Percentiles rank a stretch among this genome's conserved stretches.
Conservation (phyloP, 257 asterid species). For the Scutellaria minor region DNA sequence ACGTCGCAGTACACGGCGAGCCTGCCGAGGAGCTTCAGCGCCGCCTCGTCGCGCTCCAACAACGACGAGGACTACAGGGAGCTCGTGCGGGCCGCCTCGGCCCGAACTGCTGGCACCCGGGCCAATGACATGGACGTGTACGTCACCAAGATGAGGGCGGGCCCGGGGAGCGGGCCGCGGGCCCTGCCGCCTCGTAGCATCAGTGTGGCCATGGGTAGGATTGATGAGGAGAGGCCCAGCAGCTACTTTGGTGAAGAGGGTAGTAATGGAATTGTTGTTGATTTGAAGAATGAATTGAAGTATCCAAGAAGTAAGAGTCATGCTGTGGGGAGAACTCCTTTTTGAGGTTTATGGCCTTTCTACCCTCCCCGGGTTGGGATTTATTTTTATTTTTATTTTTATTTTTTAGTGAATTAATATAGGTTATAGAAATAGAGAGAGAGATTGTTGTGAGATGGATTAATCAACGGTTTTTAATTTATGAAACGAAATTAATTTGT, state of each 20-base stretch:
- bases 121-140: constrained; percentile 34
- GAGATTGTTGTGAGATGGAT: too few relatives aligned
- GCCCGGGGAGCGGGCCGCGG: constrained; percentile 29
- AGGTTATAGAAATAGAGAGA: not conserved
- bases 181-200: constrained; percentile 63
- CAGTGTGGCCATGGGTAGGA: constrained; percentile 83
- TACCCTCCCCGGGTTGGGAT: not conserved
- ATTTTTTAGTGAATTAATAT: not conserved
- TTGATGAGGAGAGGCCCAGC: constrained; percentile 76
- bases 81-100: constrained; percentile 56
- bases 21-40: constrained; percentile 58
- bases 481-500: too few relatives aligned
- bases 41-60: constrained; percentile 37
- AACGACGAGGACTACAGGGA: constrained; percentile 48
- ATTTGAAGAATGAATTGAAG: constrained; percentile 36
- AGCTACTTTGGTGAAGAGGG: constrained; percentile 48
- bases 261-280: constrained; percentile 6
- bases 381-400: not conserved
- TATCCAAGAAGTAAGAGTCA: constrained; percentile 74
- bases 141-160: constrained; percentile 26
- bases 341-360: constrained; percentile 11
- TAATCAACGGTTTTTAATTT: too few relatives aligned
- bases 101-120: constrained; percentile 39
- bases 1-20: constrained; percentile 26
- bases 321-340: constrained; percentile 48